Evolutionary conservation across 805 yeast species (phyloP), one percentile per base, ranked within the genome.

Genomic region (Clavispora asparagi): DNA sequence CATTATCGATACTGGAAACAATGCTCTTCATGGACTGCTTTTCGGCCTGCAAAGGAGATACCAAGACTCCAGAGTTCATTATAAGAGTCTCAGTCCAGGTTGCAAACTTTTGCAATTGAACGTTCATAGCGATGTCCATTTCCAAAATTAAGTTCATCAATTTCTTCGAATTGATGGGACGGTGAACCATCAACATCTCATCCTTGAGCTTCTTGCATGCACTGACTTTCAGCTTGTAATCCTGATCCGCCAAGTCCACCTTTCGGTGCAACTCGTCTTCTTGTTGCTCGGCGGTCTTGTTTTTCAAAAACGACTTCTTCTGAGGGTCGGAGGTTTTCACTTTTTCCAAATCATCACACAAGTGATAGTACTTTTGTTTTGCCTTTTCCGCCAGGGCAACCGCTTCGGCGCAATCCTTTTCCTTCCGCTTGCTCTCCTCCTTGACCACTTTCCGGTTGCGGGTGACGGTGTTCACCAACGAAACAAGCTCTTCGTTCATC

Each of bases 301-400:
- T 79, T 60, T 87, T 87, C 61, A 94, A 76, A 43, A 91, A 82
- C 51, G 86, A 85, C 56, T 88, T 88, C 64, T 86, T 87, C 47
- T 85, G 76, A 17, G 95, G 96, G 61, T 92, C 97, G 0, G 87
- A 77, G 38, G 82, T 76, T 59, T 85, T 81, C 39, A 90, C 75
- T 56, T 85, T 83, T 55, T 92, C 97, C 63, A 88, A 78, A 56
- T 94, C 98, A 44, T 82, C 85, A 58, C 97, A 89, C 25, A 90
- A 68, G 44, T 87, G 82, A 59, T 79, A 80, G 62, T 94, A 92
- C 61, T 66, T 69, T 42, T 62, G 69, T 63, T 86, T 87, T 13
- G 97, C 95, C 77, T 92, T 92, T 53, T 88, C 96, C 1, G 96
- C 97, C 38, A 79, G 78, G 46, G 74, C 71, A 42, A 90, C 91